Evolutionary conservation across 257 asterid species (phyloP), one percentile per base, ranked within the genome.

Genomic region (Euphrasia confusa): DNA sequence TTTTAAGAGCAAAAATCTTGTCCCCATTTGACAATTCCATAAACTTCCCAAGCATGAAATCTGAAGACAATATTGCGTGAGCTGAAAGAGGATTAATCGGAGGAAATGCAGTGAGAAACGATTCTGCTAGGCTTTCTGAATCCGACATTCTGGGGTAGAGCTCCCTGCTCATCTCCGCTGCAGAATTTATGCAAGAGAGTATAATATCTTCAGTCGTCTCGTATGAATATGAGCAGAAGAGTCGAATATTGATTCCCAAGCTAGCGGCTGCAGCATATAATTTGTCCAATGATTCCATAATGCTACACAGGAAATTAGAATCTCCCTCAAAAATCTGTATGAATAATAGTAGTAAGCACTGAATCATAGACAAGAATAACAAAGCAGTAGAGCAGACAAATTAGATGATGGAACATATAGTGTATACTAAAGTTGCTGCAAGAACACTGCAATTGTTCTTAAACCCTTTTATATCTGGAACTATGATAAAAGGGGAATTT

Each of bases 251-350:
- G 50, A 92, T 80, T 73, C 99, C 95, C 70, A 92, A 78, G 79
- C 94, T 84, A 45, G 96, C 91, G 57, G 96, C 96, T 27, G 97
- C 97, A 64, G 99, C 97, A 62, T 86, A 89, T 69, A 93, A 81
- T 79, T 87, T 88, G 75, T 93, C 97, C 63, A 97, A 89, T 72
- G 89, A 83, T 83, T 93, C 99, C 91, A 89, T 81, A 30, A 93
- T 66, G 72, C 84, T 82, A 69, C 76, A 72, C 17, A 92, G 71
- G 70, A 84, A 89, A 67, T 71, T 70, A 60, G 66, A 70, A 73
- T 83, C 97, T 64, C 99, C 99, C 78, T 93, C 99, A 71, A 89
- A 93, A 67, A 93, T 80, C 99, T 93, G 81, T 17, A 76, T 66
- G 47, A 55, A 72, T 61, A 60, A 63, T n/a, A 12, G 35, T 14